phyloP scores from a whole-genome alignment of 1,284 basidiomycete genomes.

The Abortiporus biennis region DNA sequence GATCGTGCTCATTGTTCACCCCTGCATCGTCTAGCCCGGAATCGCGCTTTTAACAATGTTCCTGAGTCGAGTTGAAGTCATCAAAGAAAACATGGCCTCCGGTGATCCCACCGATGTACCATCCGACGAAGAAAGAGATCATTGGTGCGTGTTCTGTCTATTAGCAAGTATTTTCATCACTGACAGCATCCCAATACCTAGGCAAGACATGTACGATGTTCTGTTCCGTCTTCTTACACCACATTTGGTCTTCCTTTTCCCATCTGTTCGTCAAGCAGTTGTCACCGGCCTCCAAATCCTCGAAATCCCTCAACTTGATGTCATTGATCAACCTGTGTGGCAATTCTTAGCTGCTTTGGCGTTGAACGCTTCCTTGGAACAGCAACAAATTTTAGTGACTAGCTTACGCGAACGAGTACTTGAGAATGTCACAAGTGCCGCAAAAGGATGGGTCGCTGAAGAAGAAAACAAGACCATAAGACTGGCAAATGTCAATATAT shows the following conservation, averaged over 20 bases:
- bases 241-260: slow-evolving; percentile 80
- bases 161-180: slow-evolving; percentile 3
- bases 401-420: slow-evolving; percentile 89
- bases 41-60: slow-evolving; percentile 90
- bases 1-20: slow-evolving; percentile 7
- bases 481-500: slow-evolving; percentile 79
- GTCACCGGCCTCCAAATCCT: slow-evolving; percentile 27
- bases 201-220: slow-evolving; percentile 81
- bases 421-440: slow-evolving; percentile 76
- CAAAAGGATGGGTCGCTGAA: slow-evolving; percentile 64
- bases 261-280: slow-evolving; percentile 73
- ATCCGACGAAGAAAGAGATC: slow-evolving; percentile 69
- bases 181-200: slow-evolving; percentile 24
- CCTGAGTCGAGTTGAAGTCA: slow-evolving; percentile 85
- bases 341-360: slow-evolving; percentile 88
- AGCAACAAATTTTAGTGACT: slow-evolving; percentile 84
- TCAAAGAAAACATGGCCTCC: slow-evolving; percentile 67
- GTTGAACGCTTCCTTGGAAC: slow-evolving; percentile 76
- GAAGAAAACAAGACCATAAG: slow-evolving; percentile 67
- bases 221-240: slow-evolving; percentile 78
- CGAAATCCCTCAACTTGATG: slow-evolving; percentile 45
- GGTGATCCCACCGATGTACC: slow-evolving; percentile 51
- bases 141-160: slow-evolving; percentile 60
- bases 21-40: slow-evolving; percentile 78
- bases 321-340: slow-evolving; percentile 89